Conservation (phyloP, 2,329 filamentous ascomycete species). For the Ceratocystis harringtonii region DNA sequence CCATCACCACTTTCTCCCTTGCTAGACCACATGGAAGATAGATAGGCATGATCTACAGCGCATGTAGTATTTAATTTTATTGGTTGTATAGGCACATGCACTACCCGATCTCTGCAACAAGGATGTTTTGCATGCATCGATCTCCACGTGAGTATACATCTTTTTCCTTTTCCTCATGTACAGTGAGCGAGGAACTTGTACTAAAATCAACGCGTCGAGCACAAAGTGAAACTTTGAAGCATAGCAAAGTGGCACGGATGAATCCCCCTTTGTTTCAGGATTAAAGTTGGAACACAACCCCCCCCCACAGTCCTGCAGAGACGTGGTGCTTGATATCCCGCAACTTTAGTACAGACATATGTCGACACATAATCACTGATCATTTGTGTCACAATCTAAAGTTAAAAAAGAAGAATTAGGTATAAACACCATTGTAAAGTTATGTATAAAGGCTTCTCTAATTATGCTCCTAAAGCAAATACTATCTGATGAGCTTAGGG, state of each 20-base stretch:
- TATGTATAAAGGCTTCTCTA: neutral
- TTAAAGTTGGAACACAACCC: neutral
- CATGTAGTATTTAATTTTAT: too few relatives aligned
- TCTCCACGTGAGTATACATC: too few relatives aligned
- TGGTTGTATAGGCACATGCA: too few relatives aligned
- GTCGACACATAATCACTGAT: too few relatives aligned
- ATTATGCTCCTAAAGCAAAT: neutral
- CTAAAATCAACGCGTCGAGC: neutral
- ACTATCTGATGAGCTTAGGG: neutral
- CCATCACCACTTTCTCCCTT: too few relatives aligned
- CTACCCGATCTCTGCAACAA: too few relatives aligned
- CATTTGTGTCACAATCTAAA: neutral
- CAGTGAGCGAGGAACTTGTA: neutral
- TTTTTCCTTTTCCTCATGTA: too few relatives aligned
- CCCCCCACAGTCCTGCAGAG: neutral
- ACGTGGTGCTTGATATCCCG: neutral
- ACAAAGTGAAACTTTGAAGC: neutral
- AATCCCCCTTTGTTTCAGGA: neutral
- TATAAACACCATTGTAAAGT: neutral
- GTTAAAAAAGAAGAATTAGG: neutral
- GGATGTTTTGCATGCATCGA: too few relatives aligned
- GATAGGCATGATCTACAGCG: too few relatives aligned
- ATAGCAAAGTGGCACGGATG: neutral
- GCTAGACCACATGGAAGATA: too few relatives aligned
- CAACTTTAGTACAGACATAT: neutral